phyloP scores from a whole-genome alignment of 2,329 filamentous ascomycete species.

The Aspergillus quadrilineatus region DNA sequence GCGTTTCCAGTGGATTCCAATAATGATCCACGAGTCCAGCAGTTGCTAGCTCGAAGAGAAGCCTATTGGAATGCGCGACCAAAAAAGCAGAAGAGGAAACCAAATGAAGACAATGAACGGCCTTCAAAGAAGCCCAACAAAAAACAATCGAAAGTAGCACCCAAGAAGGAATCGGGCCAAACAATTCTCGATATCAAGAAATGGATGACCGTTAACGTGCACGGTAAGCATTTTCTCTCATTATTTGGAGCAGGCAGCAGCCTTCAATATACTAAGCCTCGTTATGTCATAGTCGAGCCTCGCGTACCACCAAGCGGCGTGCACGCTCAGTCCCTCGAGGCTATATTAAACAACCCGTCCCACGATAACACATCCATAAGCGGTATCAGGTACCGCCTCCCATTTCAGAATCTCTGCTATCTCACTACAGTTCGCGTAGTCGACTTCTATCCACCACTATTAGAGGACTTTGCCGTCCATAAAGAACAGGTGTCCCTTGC shows the following conservation, averaged over 20 bases:
- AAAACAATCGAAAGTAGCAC: conserved; percentile 29
- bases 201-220: conserved; percentile 39
- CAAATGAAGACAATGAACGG: conserved; percentile 21
- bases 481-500: conserved; percentile 46
- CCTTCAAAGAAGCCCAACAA: conserved; percentile 38
- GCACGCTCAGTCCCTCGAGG: conserved; percentile 40
- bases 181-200: conserved; percentile 22
- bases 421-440: conserved; percentile 71
- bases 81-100: conserved; percentile 33
- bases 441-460: conserved; percentile 69
- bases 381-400: conserved; percentile 52
- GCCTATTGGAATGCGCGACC: conserved; percentile 58
- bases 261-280: not conserved
- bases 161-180: conserved; percentile 33
- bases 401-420: conserved; percentile 74
- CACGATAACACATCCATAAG: conserved; percentile 49
- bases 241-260: not conserved
- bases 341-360: conserved; percentile 50
- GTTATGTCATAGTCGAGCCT: conserved; percentile 46
- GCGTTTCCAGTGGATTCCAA: conserved; percentile 55
- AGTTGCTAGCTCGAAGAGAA: conserved; percentile 62
- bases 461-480: conserved; percentile 68
- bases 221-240: conserved; percentile 36
- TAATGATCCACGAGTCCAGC: conserved; percentile 51
- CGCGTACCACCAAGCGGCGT: conserved; percentile 43